Conservation (phyloP, 805 yeast species). For the Wickerhamiella occidentalis region DNA sequence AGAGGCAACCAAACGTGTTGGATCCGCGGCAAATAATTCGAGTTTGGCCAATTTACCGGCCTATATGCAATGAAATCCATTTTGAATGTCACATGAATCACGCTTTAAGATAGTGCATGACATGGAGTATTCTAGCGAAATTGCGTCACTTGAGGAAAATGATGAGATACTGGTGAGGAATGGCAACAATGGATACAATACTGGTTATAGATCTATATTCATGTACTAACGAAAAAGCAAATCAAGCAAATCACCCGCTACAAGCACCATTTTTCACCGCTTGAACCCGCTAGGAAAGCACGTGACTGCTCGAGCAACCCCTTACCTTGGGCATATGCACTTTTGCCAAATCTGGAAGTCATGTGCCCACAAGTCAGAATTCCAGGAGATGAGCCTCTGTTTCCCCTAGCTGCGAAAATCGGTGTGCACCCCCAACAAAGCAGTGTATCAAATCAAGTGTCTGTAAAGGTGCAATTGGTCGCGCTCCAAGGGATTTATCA, state of each 20-base stretch:
- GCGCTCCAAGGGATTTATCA: too few relatives aligned
- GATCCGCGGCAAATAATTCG: too few relatives aligned
- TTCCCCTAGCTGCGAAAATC: not conserved
- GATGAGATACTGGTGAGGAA: too few relatives aligned
- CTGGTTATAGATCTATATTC: too few relatives aligned
- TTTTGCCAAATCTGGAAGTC: constrained; percentile 5
- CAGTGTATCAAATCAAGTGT: not conserved
- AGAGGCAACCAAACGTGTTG: not conserved
- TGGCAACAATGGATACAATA: too few relatives aligned
- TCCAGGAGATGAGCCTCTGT: not conserved
- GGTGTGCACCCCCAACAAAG: not conserved
- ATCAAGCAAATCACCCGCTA: not conserved
- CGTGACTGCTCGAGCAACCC: constrained; percentile 8
- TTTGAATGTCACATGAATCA: not conserved
- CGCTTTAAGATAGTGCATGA: not conserved
- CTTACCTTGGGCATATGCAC: constrained; percentile 1
- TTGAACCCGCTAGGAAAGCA: not conserved
- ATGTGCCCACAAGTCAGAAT: not conserved
- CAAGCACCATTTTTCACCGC: not conserved
- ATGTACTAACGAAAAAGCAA: too few relatives aligned
- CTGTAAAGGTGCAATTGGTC: too few relatives aligned
- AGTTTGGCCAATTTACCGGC: too few relatives aligned
- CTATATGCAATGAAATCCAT: too few relatives aligned
- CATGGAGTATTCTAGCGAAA: not conserved
- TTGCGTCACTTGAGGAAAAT: not conserved